Percentiles rank a stretch among this genome's conserved stretches.
Evolutionary conservation across 1,139 yeast species (phyloP).

Genomic region (Debaryomyces udenii): DNA sequence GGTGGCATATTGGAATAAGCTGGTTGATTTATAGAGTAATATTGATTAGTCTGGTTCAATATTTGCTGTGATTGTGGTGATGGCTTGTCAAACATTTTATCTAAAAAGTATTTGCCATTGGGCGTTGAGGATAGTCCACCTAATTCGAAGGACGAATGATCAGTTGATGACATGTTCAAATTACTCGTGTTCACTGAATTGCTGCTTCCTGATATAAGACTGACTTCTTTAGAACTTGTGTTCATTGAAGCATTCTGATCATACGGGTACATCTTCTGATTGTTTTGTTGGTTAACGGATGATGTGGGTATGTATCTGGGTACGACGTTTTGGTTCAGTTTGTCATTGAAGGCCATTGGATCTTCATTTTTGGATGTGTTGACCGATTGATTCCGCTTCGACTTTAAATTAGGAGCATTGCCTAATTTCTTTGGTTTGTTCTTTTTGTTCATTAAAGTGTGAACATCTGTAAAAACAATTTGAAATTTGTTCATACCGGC

Average conservation of each 20-base stretch:
- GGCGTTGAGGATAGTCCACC: constrained; percentile 46
- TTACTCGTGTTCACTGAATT: constrained; percentile 31
- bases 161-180: constrained; percentile 26
- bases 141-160: constrained; percentile 44
- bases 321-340: constrained; percentile 5
- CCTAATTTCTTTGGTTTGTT: constrained; percentile 27
- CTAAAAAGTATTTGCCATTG: constrained; percentile 44
- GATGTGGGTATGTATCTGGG: constrained; percentile 14
- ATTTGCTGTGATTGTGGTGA: constrained; percentile 34
- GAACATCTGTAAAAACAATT: constrained; percentile 55
- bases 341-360: not conserved
- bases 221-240: constrained; percentile 25
- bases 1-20: constrained; percentile 31
- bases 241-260: constrained; percentile 23
- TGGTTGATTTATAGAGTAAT: constrained; percentile 22
- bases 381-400: constrained; percentile 10
- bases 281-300: constrained; percentile 10
- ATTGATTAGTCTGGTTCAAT: constrained; percentile 28
- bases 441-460: constrained; percentile 44
- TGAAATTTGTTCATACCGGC: constrained; percentile 55
- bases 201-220: constrained; percentile 30
- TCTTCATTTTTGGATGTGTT: constrained; percentile 1
- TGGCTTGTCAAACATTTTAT: constrained; percentile 43
- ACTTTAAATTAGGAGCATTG: not conserved
- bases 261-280: constrained; percentile 8